phyloP scores from a whole-genome alignment of 495 filamentous ascomycete genomes.

The Aspergillus ellipticus region DNA sequence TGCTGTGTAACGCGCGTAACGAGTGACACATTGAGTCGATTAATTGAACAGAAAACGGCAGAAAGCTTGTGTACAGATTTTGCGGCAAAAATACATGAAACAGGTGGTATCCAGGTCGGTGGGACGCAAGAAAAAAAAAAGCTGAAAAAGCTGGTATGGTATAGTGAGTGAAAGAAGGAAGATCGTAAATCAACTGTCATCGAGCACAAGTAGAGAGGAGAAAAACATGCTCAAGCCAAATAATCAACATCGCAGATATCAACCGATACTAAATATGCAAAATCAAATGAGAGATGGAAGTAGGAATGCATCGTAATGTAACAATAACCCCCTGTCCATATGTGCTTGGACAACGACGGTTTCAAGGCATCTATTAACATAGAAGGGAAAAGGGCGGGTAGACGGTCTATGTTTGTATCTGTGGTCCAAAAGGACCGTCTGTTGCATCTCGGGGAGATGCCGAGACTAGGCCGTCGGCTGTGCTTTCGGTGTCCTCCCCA shows the following conservation, averaged over 20 bases:
- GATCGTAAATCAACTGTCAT: conserved; percentile 11
- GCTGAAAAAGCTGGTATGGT: conserved; percentile 1
- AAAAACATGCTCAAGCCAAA: neutral
- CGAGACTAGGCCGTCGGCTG: conserved; percentile 37
- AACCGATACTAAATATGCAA: conserved; percentile 13
- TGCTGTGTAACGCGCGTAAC: neutral
- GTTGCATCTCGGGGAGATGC: conserved; percentile 31
- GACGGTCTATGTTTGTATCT: conserved; percentile 26
- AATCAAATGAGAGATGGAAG: neutral
- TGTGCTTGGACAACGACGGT: conserved; percentile 8
- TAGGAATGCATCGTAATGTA: conserved; percentile 17
- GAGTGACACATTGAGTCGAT: conserved; percentile 5
- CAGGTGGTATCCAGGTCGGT: conserved; percentile 18
- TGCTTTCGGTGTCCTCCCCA: conserved; percentile 40
- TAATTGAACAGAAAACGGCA: conserved; percentile 4
- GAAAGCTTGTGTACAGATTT: conserved; percentile 11
- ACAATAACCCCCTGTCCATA: conserved; percentile 4
- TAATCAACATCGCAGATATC: neutral
- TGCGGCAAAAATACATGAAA: conserved; percentile 8
- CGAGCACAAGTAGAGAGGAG: neutral
- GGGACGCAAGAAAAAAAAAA: conserved; percentile 1
- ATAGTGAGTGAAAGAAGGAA: conserved; percentile 8
- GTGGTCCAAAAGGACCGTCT: conserved; percentile 37
- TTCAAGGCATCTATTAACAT: conserved; percentile 11
- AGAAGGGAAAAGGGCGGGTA: conserved; percentile 1